These are phyloP conservation scores for Fennellomyces sp. DNA, from an alignment of 371 early-diverging fungal species.

Conservation along the genomic window DNA sequence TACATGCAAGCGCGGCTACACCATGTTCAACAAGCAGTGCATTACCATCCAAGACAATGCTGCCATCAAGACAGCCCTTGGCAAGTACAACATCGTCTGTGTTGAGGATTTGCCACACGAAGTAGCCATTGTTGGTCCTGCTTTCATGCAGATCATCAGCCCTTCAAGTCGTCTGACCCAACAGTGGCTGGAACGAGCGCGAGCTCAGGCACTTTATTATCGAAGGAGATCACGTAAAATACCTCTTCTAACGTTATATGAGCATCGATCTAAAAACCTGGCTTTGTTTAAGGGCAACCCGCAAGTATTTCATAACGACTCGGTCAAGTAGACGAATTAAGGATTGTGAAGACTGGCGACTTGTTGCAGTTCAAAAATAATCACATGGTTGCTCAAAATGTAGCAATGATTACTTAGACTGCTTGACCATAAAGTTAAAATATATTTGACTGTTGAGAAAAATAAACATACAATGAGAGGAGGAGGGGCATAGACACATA, in stretches of 20 bases:
- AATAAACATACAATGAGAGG: too few species aligned
- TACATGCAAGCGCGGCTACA: constrained; percentile 99
- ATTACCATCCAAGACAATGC: constrained; percentile 97
- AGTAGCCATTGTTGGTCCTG: constrained; percentile 97
- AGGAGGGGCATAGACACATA: too few species aligned
- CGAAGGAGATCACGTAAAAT: constrained; percentile 90
- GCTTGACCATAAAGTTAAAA: too few species aligned
- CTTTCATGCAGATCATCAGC: constrained; percentile 89
- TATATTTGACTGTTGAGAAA: too few species aligned
- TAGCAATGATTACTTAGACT: too few species aligned
- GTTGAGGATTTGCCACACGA: constrained; percentile 99
- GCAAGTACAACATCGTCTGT: constrained; percentile 96
- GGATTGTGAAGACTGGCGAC: too few species aligned
- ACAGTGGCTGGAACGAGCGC: constrained; percentile 94
- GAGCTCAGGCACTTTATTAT: constrained; percentile 97
- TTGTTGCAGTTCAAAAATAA: too few species aligned
- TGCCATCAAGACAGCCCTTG: constrained; percentile 93
- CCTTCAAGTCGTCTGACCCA: constrained; percentile 99
- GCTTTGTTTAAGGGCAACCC: constrained; percentile 95
- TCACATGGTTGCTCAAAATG: too few species aligned
- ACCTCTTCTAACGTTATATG: background rate
- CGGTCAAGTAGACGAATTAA: constrained; percentile 98
- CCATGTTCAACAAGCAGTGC: constrained; percentile 96
- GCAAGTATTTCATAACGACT: constrained; percentile 94
- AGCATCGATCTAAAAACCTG: too few species aligned